These are phyloP conservation scores for Epichloe sp. DNA, from an alignment of 2,329 filamentous ascomycete species.

Conservation along the genomic window DNA sequence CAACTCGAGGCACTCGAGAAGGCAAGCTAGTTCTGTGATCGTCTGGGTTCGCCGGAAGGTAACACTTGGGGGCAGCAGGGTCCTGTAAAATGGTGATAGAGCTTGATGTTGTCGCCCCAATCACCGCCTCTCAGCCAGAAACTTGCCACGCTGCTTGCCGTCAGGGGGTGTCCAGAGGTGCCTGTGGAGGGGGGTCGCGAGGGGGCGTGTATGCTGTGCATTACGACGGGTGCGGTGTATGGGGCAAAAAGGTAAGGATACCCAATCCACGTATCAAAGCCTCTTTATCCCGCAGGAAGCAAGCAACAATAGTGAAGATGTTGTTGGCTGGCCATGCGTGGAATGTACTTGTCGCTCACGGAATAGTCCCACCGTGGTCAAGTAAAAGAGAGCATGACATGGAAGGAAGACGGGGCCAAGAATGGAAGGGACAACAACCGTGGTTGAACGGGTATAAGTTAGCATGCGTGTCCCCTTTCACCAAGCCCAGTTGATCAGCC, in stretches of 20 bases:
- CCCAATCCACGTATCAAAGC: slow-evolving; percentile 25
- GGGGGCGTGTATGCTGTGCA: slow-evolving; percentile 17
- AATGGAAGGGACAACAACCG: slow-evolving; percentile 12
- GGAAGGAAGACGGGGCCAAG: slow-evolving; percentile 11
- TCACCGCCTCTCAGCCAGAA: slow-evolving; percentile 12
- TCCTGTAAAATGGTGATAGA: background rate
- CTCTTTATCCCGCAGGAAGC: slow-evolving; percentile 23
- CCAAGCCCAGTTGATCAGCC: slow-evolving; percentile 7
- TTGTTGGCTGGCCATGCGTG: slow-evolving; percentile 15
- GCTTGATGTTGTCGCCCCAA: slow-evolving; percentile 3
- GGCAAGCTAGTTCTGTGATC: background rate
- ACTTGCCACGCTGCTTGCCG: slow-evolving; percentile 11
- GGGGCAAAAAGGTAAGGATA: slow-evolving; percentile 26
- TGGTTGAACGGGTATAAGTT: slow-evolving; percentile 26
- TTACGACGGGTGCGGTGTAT: slow-evolving; percentile 16
- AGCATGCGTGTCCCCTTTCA: slow-evolving; percentile 18
- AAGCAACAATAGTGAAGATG: slow-evolving; percentile 16
- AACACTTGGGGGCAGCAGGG: slow-evolving; percentile 9
- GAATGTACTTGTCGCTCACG: slow-evolving; percentile 16
- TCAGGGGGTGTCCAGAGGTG: background rate
- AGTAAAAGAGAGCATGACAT: slow-evolving; percentile 5
- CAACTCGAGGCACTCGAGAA: background rate
- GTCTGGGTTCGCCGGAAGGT: slow-evolving; percentile 11
- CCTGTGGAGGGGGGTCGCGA: slow-evolving; percentile 10
- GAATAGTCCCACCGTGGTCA: slow-evolving; percentile 18